A percentile compares a stretch with the other conserved stretches of the same genome.
These are phyloP conservation scores for Xylaria sp. DNA, from an alignment of 2,329 filamentous ascomycete species.

Conservation along the genomic window DNA sequence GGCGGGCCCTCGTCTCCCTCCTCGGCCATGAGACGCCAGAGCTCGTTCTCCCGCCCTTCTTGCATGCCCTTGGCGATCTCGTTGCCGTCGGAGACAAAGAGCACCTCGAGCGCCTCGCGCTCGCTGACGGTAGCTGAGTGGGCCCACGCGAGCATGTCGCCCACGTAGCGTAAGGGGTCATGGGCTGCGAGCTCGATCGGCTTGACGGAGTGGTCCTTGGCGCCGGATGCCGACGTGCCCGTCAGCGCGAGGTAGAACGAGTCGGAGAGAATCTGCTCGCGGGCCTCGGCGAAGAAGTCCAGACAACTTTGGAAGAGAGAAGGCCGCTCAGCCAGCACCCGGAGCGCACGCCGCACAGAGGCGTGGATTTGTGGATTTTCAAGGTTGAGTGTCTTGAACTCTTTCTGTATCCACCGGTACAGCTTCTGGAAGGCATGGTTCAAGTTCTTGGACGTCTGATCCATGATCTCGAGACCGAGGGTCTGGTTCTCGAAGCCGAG, in stretches of 20 bases:
- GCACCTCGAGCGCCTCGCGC: conserved; percentile 86
- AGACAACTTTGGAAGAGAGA: conserved; percentile 93
- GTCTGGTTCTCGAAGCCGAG: conserved; percentile 91
- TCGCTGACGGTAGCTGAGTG: conserved; percentile 96
- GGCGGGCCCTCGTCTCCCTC: conserved; percentile 60
- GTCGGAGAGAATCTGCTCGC: conserved; percentile 87
- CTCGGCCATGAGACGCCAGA: conserved; percentile 77
- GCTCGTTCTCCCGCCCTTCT: conserved; percentile 81
- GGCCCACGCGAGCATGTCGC: conserved; percentile 97
- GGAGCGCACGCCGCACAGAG: conserved; percentile 83
- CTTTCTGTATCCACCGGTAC: conserved; percentile 93
- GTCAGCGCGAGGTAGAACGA: conserved; percentile 90
- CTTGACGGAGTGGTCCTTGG: conserved; percentile 73
- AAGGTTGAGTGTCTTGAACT: conserved; percentile 91
- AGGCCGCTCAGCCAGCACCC: conserved; percentile 89
- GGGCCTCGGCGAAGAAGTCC: conserved; percentile 90
- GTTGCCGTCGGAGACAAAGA: conserved; percentile 91
- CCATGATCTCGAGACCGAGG: conserved; percentile 89
- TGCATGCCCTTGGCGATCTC: conserved; percentile 87
- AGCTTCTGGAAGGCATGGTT: conserved; percentile 95
- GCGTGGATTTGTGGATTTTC: conserved; percentile 94
- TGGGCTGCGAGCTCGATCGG: conserved; percentile 95
- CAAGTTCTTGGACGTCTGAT: conserved; percentile 86
- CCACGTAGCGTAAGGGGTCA: conserved; percentile 89
- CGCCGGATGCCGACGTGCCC: conserved; percentile 70